phyloP scores from a whole-genome alignment of 1,139 yeast species.

The Pichia sp. region DNA sequence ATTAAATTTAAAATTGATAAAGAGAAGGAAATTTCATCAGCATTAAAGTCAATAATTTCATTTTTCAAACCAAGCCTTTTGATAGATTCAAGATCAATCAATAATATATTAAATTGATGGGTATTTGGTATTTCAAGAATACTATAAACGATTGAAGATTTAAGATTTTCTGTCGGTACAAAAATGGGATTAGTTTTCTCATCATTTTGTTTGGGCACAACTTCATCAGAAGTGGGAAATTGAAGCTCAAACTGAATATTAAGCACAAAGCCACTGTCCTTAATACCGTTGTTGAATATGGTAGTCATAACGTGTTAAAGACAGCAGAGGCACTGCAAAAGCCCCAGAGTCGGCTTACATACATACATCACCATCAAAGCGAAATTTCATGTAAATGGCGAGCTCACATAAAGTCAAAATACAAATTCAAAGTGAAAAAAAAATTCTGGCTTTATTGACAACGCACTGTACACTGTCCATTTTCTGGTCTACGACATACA shows the following conservation, averaged over 20 bases:
- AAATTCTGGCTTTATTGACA: too few relatives aligned
- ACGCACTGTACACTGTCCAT: too few relatives aligned
- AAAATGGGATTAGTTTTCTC: neutral
- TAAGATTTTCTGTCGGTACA: neutral
- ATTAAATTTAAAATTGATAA: slow-evolving; percentile 7
- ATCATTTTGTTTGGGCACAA: neutral
- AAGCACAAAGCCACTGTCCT: neutral
- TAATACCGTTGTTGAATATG: neutral
- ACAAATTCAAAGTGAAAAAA: too few relatives aligned
- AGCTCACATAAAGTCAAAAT: neutral
- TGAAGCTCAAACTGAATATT: neutral
- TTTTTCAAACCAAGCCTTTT: slow-evolving; percentile 5
- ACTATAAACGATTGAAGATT: slow-evolving; percentile 3
- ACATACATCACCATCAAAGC: neutral
- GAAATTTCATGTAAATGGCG: neutral
- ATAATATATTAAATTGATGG: neutral
- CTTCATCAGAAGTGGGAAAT: neutral
- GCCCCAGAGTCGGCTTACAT: neutral
- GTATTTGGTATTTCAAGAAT: neutral
- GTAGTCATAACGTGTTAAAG: neutral
- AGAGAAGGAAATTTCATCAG: neutral
- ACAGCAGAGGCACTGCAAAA: neutral
- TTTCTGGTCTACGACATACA: too few relatives aligned
- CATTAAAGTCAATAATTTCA: slow-evolving; percentile 3
- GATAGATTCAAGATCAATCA: slow-evolving; percentile 5